phyloP scores from a whole-genome alignment of 208 protist genomes.

The Leishmania tarentolae region DNA sequence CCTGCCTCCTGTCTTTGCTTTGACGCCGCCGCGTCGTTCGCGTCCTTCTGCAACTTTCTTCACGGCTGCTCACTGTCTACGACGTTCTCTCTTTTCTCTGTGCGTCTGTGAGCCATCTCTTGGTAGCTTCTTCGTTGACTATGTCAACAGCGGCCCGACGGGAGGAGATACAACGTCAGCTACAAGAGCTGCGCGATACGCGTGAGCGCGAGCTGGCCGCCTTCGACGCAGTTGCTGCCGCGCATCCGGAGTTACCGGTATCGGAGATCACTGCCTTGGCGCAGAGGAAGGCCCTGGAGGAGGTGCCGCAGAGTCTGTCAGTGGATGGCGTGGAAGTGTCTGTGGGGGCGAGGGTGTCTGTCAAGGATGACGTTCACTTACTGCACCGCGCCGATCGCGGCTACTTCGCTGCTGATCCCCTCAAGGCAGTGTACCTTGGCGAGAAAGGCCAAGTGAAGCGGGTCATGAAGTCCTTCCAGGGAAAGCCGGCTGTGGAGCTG shows the following conservation, averaged over 20 bases:
- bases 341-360: conserved; percentile 61
- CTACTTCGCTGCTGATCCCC: conserved; percentile 59
- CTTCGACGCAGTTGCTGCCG: conserved; percentile 59
- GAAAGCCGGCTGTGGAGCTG: conserved; percentile 80
- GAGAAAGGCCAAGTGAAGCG: conserved; percentile 67
- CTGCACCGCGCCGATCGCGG: conserved; percentile 58
- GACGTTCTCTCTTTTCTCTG: neutral
- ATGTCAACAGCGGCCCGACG: conserved; percentile 36
- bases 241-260: conserved; percentile 39
- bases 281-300: conserved; percentile 36
- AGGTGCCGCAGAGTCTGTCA: conserved; percentile 24
- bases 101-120: neutral
- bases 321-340: conserved; percentile 42
- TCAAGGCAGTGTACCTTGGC: conserved; percentile 84
- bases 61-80: neutral
- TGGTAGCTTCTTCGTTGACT: neutral
- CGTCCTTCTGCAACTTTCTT: neutral
- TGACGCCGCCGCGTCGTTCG: neutral
- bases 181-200: conserved; percentile 65
- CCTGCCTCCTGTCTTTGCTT: neutral
- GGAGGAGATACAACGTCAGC: conserved; percentile 74
- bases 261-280: conserved; percentile 59
- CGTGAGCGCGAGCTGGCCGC: conserved; percentile 61
- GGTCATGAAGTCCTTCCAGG: conserved; percentile 71
- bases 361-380: conserved; percentile 51